Conservation (phyloP, 2,329 filamentous ascomycete species). For the Monosporascus sp. region DNA sequence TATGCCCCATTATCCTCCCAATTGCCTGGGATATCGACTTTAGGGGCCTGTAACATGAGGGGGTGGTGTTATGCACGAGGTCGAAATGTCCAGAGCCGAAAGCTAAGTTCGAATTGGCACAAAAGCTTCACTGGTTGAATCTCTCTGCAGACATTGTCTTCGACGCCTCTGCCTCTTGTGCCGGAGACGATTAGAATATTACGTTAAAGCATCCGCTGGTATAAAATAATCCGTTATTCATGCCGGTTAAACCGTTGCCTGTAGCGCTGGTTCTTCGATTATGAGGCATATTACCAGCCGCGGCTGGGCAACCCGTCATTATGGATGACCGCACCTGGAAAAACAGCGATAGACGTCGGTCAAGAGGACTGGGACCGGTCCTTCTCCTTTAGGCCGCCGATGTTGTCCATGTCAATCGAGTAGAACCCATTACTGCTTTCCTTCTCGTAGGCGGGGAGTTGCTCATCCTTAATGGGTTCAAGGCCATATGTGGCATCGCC, state of each 20-base stretch:
- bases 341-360: slow-evolving; percentile 1
- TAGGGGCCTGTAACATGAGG: not conserved
- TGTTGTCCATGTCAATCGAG: slow-evolving; percentile 88
- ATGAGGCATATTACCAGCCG: not conserved
- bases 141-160: not conserved
- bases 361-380: slow-evolving; percentile 38
- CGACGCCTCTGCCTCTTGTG: not conserved
- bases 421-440: slow-evolving; percentile 77
- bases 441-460: slow-evolving; percentile 84
- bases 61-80: not conserved
- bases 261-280: not conserved
- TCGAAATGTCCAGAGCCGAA: not conserved
- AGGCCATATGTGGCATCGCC: slow-evolving; percentile 84
- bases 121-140: not conserved
- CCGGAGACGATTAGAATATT: not conserved
- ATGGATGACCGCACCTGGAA: not conserved
- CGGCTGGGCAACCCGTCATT: not conserved
- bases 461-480: slow-evolving; percentile 76
- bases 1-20: not conserved
- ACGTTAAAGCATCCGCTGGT: not conserved
- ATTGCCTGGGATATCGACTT: not conserved
- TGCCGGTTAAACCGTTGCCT: not conserved
- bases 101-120: not conserved
- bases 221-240: slow-evolving; percentile 1
- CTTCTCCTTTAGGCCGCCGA: slow-evolving; percentile 93